Evolutionary conservation across 192 early-diverging fungal genomes (phyloP).

Genomic region (Backusella morwellensis): DNA sequence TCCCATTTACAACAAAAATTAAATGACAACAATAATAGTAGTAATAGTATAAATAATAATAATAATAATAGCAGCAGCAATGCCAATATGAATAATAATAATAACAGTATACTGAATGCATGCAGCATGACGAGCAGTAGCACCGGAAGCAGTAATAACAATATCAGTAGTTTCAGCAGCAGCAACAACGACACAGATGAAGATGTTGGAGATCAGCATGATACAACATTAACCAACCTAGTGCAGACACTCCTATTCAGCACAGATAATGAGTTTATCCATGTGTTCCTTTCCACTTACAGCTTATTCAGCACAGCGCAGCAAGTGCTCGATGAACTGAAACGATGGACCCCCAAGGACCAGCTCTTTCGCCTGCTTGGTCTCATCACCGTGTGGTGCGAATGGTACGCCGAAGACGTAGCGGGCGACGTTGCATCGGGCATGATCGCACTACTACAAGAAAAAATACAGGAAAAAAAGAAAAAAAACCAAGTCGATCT

Average conservation of each 20-base stretch:
- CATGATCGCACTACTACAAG: slow-evolving; percentile 25
- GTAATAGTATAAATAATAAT: background rate
- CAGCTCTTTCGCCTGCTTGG: background rate
- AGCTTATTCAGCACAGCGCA: slow-evolving; percentile 31
- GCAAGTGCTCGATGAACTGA: slow-evolving; percentile 15
- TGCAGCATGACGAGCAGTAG: background rate
- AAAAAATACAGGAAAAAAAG: background rate
- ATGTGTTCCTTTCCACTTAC: slow-evolving; percentile 42
- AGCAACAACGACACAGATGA: background rate
- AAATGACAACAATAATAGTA: background rate
- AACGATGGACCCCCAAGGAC: background rate
- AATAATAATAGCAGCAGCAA: background rate
- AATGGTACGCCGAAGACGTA: slow-evolving; percentile 21
- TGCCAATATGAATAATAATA: background rate
- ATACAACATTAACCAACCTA: slow-evolving; percentile 58
- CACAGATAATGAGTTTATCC: slow-evolving; percentile 22
- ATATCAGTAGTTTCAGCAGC: background rate
- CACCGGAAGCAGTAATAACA: background rate
- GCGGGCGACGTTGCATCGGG: slow-evolving; percentile 23
- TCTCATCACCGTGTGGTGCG: slow-evolving; percentile 31
- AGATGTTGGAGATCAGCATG: slow-evolving; percentile 19
- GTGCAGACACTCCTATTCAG: slow-evolving; percentile 34
- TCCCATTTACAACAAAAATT: background rate
- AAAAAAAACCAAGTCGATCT: background rate
- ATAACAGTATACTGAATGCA: background rate